A percentile compares a stretch with the other conserved stretches of the same genome.
These are phyloP conservation scores for Xylaria palmicola DNA, from an alignment of 495 filamentous ascomycete species.

Conservation along the genomic window DNA sequence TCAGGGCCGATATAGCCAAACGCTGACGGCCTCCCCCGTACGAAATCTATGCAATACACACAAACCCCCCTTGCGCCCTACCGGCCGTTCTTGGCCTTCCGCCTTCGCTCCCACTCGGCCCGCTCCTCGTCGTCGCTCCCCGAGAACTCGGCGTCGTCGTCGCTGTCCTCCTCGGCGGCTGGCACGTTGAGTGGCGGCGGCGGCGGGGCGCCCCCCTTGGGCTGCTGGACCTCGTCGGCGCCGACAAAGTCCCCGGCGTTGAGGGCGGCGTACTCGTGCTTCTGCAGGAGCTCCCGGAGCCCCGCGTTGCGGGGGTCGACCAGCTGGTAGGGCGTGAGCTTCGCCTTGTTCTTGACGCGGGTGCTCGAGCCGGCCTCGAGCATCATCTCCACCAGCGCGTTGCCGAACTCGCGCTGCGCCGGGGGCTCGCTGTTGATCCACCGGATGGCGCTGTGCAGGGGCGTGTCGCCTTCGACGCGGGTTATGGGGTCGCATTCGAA, in stretches of 20 bases:
- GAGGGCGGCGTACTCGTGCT: conserved; percentile 68
- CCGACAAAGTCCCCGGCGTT: conserved; percentile 52
- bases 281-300: conserved; percentile 66
- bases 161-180: conserved; percentile 23
- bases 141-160: conserved; percentile 52
- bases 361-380: conserved; percentile 73
- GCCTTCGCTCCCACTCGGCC: conserved; percentile 49
- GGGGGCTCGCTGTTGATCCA: conserved; percentile 68
- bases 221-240: conserved; percentile 27
- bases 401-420: conserved; percentile 62
- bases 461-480: conserved; percentile 80
- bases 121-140: conserved; percentile 54
- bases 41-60: not conserved
- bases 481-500: conserved; percentile 92
- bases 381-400: conserved; percentile 80
- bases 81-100: conserved; percentile 39
- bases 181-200: not conserved
- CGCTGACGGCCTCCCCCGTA: too few relatives aligned
- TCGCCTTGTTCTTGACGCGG: conserved; percentile 62
- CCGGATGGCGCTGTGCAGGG: conserved; percentile 82
- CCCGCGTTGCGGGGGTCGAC: conserved; percentile 70
- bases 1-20: too few relatives aligned
- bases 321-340: conserved; percentile 65
- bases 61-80: too few relatives aligned
- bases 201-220: not conserved